Conservation (phyloP, 345 rosid genomes). For the Linum trigynum region DNA sequence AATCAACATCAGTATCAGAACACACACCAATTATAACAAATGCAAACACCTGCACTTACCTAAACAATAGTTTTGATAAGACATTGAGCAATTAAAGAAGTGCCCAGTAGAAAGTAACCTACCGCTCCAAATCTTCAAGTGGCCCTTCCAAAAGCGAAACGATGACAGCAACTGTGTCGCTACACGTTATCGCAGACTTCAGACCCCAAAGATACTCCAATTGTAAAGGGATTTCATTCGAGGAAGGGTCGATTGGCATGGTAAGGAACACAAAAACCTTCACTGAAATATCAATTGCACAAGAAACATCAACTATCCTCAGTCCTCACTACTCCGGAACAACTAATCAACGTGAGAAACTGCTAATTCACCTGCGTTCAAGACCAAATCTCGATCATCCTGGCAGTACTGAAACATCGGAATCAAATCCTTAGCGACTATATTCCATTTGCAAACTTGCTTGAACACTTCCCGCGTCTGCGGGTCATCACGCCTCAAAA, state of each 20-base stretch:
- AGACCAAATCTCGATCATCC: slow-evolving; percentile 47
- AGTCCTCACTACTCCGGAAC: too few relatives aligned
- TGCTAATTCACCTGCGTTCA: slow-evolving; percentile 52
- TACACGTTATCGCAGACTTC: slow-evolving; percentile 56
- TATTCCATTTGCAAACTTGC: slow-evolving; percentile 86
- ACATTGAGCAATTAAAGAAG: too few relatives aligned
- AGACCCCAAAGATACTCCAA: slow-evolving; percentile 73
- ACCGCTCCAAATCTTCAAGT: slow-evolving; percentile 71
- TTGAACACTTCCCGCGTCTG: slow-evolving; percentile 71
- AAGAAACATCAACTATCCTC: not conserved
- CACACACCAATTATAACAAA: not conserved
- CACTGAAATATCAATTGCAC: slow-evolving; percentile 33
- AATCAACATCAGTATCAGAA: not conserved
- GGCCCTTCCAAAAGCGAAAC: slow-evolving; percentile 76
- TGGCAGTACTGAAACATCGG: slow-evolving; percentile 70
- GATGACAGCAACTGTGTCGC: slow-evolving; percentile 55
- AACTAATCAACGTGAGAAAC: not conserved
- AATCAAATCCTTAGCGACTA: slow-evolving; percentile 67
- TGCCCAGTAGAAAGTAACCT: not conserved
- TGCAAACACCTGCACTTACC: too few relatives aligned
- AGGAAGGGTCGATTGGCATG: slow-evolving; percentile 72
- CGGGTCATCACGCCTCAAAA: slow-evolving; percentile 79
- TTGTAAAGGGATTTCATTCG: slow-evolving; percentile 65
- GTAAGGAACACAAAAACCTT: slow-evolving; percentile 86
- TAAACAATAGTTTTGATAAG: not conserved